Evolutionary conservation across 83 land plant species (phyloP).

Genomic region (Thuja plicata): DNA sequence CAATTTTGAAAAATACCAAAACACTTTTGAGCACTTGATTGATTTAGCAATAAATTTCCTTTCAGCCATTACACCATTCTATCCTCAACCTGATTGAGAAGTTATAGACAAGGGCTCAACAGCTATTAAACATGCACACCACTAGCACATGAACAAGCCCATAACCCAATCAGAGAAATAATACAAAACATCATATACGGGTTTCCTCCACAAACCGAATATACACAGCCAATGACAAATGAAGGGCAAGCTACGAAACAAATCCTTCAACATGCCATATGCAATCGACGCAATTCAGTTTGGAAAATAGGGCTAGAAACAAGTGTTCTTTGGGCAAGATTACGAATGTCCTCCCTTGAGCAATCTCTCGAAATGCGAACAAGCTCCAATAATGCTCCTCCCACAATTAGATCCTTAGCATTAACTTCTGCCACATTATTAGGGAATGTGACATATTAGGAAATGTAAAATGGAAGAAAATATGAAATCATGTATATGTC

Average conservation of each 20-base stretch:
- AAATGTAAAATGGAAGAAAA: background rate
- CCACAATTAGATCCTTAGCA: constrained; percentile 71
- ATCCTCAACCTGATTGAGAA: background rate
- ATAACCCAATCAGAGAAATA: constrained; percentile 10
- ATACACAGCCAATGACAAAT: constrained; percentile 13
- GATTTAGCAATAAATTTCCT: background rate
- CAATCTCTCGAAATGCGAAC: constrained; percentile 83
- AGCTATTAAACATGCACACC: background rate
- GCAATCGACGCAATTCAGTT: constrained; percentile 61
- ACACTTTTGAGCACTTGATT: background rate
- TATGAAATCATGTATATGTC: constrained; percentile 1
- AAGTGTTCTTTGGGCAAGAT: constrained; percentile 65
- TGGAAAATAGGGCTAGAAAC: constrained; percentile 56
- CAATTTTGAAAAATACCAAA: background rate
- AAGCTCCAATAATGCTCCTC: constrained; percentile 82
- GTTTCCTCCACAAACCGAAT: background rate
- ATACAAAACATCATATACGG: constrained; percentile 1
- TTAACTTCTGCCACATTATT: constrained; percentile 56
- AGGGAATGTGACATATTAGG: background rate
- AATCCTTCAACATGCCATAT: constrained; percentile 40
- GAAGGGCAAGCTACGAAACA: background rate
- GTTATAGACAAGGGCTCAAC: background rate
- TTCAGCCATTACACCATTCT: background rate
- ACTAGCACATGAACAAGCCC: background rate
- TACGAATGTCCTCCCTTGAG: constrained; percentile 75